These are phyloP conservation scores for Sporopachydermia lactativora DNA, from an alignment of 805 yeast species.

Conservation along the genomic window DNA sequence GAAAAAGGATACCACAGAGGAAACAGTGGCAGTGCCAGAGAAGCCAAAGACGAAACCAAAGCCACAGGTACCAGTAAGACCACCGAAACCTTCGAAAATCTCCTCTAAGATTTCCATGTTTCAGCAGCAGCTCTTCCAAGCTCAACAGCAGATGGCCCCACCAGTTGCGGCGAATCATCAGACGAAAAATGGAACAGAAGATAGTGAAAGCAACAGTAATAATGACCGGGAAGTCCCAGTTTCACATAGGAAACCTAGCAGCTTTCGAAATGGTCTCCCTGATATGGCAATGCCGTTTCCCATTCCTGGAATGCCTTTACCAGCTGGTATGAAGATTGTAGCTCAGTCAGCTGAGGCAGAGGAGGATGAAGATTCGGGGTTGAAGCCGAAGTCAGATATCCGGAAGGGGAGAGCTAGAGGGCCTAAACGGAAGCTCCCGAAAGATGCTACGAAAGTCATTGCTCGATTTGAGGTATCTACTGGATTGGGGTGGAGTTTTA, in stretches of 20 bases:
- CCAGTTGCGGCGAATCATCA: too few species aligned
- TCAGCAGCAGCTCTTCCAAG: conserved; percentile 23
- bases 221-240: too few species aligned
- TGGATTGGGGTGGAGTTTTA: conserved; percentile 8
- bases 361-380: conserved; percentile 8
- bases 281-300: conserved; percentile 26
- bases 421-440: conserved; percentile 55
- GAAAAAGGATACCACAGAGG: too few species aligned
- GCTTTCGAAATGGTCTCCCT: conserved; percentile 28
- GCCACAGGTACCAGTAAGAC: neutral
- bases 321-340: conserved; percentile 12
- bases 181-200: too few species aligned
- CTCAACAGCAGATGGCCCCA: conserved; percentile 2
- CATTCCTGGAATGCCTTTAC: conserved; percentile 33
- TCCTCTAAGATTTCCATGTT: conserved; percentile 72
- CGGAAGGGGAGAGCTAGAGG: conserved; percentile 49
- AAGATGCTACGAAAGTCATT: conserved; percentile 2
- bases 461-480: neutral
- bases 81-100: conserved; percentile 58
- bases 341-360: conserved; percentile 7
- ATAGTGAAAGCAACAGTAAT: too few species aligned
- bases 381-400: conserved; percentile 18
- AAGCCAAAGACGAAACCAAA: neutral
- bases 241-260: conserved; percentile 42
- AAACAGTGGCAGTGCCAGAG: too few species aligned